Evolutionary conservation across 169 alveolate genomes (phyloP).

Genomic region (Eimeria praecox): DNA sequence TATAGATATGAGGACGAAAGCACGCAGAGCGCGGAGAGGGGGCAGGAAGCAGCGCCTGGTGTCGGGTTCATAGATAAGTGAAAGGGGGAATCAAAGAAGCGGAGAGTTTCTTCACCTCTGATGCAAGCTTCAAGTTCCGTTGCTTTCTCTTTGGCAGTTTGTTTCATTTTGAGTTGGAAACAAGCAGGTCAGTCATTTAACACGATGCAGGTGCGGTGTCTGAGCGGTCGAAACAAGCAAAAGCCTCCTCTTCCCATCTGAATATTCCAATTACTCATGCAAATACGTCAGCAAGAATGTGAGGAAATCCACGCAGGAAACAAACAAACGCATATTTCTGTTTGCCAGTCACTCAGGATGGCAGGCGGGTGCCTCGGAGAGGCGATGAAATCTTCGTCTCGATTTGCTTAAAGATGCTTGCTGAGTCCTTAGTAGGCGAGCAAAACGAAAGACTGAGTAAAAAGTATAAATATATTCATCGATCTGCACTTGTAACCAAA

Average conservation of each 20-base stretch:
- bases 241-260: not conserved
- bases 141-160: not conserved
- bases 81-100: no score
- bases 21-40: no score
- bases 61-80: no score
- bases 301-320: not conserved
- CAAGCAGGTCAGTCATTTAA: not conserved
- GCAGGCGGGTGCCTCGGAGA: not conserved
- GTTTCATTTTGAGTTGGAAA: not conserved
- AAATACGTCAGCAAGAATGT: not conserved
- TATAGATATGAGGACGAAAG: no score
- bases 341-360: not conserved
- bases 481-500: not conserved
- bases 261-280: not conserved
- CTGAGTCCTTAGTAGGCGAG: not conserved
- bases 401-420: not conserved
- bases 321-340: not conserved
- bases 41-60: not conserved
- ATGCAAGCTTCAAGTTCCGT: constrained; percentile 1
- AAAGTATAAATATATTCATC: not conserved
- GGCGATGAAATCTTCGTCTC: not conserved
- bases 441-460: not conserved
- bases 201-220: not conserved
- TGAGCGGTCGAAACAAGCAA: not conserved
- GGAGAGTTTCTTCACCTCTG: not conserved